Evolutionary conservation across 139 green algal species (phyloP), one percentile per base, ranked within the genome.

Genomic region (Nannochloris sp.): DNA sequence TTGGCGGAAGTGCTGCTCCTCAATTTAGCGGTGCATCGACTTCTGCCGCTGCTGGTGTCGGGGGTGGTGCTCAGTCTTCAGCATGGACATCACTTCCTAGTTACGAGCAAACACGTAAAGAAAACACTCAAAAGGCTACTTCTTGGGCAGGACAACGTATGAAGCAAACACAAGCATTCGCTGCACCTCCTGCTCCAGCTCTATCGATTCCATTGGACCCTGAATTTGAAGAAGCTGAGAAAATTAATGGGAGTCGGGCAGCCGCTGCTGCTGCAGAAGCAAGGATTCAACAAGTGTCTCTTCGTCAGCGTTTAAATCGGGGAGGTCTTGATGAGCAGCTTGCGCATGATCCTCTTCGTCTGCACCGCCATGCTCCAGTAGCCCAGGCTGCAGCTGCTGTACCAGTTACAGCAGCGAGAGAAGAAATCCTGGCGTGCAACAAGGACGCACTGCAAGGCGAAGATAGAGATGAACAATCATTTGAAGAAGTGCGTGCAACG

Each of bases 401-500:
- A 10, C 61, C 57, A 0, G n/a, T n/a, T n/a, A 31, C 48, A 2
- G 33, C 35, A 35, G 48, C 29, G 36, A 30, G 54, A 2, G 62
- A 76, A 46, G 54, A 73, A 37, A 46, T 62, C 24, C 14, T 68
- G 61, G 63, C 24, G 8, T 78, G 32, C 33, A 30, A 67, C 38
- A 46, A 56, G 23, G 34, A 35, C 3, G 30, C 73, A 34, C 42
- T 73, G 31, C 39, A 55, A 19, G 57, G 31, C 0, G 1, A 48
- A n/a, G 51, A 72, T 62, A 78, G 80, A 0, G 66, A 80, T 33
- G 87, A 94, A 61, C 25, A 77, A 38, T 82, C 72, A 56, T 94
- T 87, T 74, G 87, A 94, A 65, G 87, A 94, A 68, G 42, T 76
- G 6, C 60, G 86, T 3, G 83, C 79, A 7, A 45, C 46, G 5